Conservation (phyloP, 2,329 filamentous ascomycete genomes). For the Cladophialophora yegresii region DNA sequence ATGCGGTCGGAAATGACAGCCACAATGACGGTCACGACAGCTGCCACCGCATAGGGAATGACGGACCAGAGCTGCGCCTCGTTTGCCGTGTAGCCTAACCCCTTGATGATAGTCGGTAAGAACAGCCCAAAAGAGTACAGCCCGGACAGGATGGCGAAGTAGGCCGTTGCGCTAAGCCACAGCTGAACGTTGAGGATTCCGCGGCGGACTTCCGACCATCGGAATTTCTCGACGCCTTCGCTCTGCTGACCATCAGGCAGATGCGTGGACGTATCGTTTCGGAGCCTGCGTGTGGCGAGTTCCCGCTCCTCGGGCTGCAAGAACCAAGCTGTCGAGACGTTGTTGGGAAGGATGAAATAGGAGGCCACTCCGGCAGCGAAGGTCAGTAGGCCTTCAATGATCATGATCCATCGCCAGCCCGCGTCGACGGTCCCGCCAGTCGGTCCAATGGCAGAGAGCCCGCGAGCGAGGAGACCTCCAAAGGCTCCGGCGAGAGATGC, state of each 20-base stretch:
- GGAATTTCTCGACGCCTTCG: constrained; percentile 66
- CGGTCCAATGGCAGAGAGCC: constrained; percentile 75
- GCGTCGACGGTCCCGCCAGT: constrained; percentile 54
- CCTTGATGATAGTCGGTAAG: constrained; percentile 73
- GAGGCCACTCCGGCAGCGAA: constrained; percentile 36
- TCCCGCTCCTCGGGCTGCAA: constrained; percentile 68
- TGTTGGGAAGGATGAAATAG: constrained; percentile 71
- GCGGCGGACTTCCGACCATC: constrained; percentile 69
- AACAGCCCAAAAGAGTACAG: constrained; percentile 78
- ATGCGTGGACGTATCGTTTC: constrained; percentile 69
- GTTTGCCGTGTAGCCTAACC: constrained; percentile 61
- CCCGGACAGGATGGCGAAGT: constrained; percentile 77
- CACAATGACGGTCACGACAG: constrained; percentile 66
- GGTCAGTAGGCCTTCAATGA: constrained; percentile 42
- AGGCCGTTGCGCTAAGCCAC: constrained; percentile 78
- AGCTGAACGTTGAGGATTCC: constrained; percentile 68
- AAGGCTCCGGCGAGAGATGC: constrained; percentile 82
- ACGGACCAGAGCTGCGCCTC: constrained; percentile 71
- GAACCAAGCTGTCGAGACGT: constrained; percentile 74
- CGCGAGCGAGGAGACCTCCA: constrained; percentile 79
- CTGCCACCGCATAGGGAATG: constrained; percentile 72
- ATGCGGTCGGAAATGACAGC: constrained; percentile 78
- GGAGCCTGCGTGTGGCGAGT: constrained; percentile 70
- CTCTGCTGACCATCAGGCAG: constrained; percentile 50
- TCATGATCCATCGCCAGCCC: constrained; percentile 32